Conservation (phyloP, 2,329 filamentous ascomycete genomes). For the Sporothrix variecibatus region DNA sequence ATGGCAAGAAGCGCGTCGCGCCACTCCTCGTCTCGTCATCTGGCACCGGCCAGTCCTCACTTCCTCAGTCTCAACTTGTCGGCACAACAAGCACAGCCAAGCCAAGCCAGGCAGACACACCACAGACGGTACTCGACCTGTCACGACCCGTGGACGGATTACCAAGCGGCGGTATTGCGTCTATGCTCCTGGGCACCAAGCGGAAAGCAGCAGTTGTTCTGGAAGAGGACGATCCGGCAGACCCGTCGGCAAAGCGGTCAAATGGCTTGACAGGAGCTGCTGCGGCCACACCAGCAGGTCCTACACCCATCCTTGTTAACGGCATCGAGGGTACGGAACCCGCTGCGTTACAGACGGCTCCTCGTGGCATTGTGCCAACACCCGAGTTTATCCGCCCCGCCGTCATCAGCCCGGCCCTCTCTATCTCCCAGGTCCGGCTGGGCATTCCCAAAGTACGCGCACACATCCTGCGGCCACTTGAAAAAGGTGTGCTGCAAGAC, state of each 20-base stretch:
- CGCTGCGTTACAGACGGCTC: slow-evolving; percentile 62
- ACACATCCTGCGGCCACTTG: slow-evolving; percentile 79
- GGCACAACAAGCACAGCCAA: slow-evolving; percentile 67
- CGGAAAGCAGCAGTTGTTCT: slow-evolving; percentile 75
- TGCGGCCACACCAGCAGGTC: slow-evolving; percentile 48
- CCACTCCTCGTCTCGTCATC: slow-evolving; percentile 90
- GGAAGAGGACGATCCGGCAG: slow-evolving; percentile 63
- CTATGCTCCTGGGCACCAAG: slow-evolving; percentile 90
- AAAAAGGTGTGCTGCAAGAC: slow-evolving; percentile 60
- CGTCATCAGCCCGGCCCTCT: slow-evolving; percentile 77
- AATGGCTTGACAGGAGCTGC: slow-evolving; percentile 15
- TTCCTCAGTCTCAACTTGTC: slow-evolving; percentile 86
- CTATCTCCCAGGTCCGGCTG: slow-evolving; percentile 79
- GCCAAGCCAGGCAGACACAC: slow-evolving; percentile 66
- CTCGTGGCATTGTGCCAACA: slow-evolving; percentile 64
- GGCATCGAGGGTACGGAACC: slow-evolving; percentile 76
- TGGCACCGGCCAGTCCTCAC: slow-evolving; percentile 79
- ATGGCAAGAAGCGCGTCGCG: slow-evolving; percentile 93
- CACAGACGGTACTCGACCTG: slow-evolving; percentile 82
- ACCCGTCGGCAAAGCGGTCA: slow-evolving; percentile 6
- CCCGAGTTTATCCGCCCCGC: slow-evolving; percentile 88
- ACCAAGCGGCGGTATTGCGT: slow-evolving; percentile 82
- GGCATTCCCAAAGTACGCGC: slow-evolving; percentile 84
- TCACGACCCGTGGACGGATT: slow-evolving; percentile 93
- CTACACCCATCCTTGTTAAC: slow-evolving; percentile 68